Conservation (phyloP, 2,329 filamentous ascomycete genomes). For the Fusarium armeniacum region DNA sequence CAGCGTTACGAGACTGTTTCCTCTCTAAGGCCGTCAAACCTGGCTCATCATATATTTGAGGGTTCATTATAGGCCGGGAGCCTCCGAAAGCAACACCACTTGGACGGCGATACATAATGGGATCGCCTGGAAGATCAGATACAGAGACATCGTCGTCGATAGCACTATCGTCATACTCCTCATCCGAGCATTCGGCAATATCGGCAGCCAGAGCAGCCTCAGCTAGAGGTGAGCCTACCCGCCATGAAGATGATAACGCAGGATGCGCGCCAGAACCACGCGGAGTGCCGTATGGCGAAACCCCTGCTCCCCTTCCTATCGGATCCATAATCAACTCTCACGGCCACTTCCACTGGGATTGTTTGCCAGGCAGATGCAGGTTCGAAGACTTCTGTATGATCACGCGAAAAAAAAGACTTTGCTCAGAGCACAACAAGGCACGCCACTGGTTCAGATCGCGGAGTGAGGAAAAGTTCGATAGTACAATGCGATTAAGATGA, state of each 20-base stretch:
- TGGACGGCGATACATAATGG: constrained; percentile 78
- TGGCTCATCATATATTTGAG: constrained; percentile 62
- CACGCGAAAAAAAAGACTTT: constrained; percentile 22
- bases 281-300: constrained; percentile 44
- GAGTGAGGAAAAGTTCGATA: constrained; percentile 29
- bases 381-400: constrained; percentile 26
- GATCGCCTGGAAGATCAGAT: constrained; percentile 58
- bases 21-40: constrained; percentile 68
- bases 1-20: constrained; percentile 69
- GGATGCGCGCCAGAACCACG: constrained; percentile 41
- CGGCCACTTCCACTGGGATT: constrained; percentile 8
- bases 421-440: constrained; percentile 29
- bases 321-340: constrained; percentile 29
- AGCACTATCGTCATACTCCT: constrained; percentile 60
- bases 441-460: constrained; percentile 27
- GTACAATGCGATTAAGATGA: constrained; percentile 32
- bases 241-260: constrained; percentile 63
- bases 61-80: constrained; percentile 77
- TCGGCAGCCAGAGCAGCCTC: constrained; percentile 76
- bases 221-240: constrained; percentile 74
- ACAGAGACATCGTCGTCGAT: constrained; percentile 52
- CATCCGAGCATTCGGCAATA: constrained; percentile 73
- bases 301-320: constrained; percentile 40
- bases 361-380: constrained; percentile 20
- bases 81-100: constrained; percentile 81